Evolutionary conservation across 345 rosid species (phyloP), one percentile per base, ranked within the genome.

Genomic region (Murraya koenigii): DNA sequence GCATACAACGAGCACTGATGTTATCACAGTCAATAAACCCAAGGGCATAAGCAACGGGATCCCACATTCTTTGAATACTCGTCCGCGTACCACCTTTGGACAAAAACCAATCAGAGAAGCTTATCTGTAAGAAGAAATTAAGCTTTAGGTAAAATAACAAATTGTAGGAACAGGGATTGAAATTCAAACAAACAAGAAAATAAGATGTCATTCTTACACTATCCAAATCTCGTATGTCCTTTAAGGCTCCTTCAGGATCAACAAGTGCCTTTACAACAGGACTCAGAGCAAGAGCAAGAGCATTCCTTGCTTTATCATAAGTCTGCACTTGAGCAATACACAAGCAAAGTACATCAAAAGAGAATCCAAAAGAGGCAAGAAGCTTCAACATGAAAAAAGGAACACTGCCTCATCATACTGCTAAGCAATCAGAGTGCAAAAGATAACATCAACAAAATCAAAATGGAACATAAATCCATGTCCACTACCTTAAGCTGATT

Each of bases 1-100:
- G 97, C 99, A 96, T 96, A 82, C 99, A 96, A 52, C 99, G 90
- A 25, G 99, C 99, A 78, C 99, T 96, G 86, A 96, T 96, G 86
- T 92, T 96, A 85, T 96, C 98, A 63, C 99, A 96, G 82, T 96
- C 99, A 66, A 96, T 96, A 83, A 96, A 96, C 66, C 99, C 99
- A 17, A 96, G 96, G 73, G 99, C 99, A 77, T 95, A 96, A 60
- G 99, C 99, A 86, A 96, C 99, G 67, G 99, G 99, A 87, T 96
- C 98, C 99, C 99, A 95, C 99, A 95, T 88, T 87, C 99, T 90
- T 79, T 91, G 95, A 77, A 95, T 92, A 77, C 99, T 95, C 44
- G 58, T 79, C 25, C 97, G 87, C 13, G 98, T 93, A 66, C 99
- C 99, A 56, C 99, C 99, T 87, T 93, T 95, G 35, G 97, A 93